phyloP scores from a whole-genome alignment of 805 yeast species.

The Grigorovia transvaalensis region DNA sequence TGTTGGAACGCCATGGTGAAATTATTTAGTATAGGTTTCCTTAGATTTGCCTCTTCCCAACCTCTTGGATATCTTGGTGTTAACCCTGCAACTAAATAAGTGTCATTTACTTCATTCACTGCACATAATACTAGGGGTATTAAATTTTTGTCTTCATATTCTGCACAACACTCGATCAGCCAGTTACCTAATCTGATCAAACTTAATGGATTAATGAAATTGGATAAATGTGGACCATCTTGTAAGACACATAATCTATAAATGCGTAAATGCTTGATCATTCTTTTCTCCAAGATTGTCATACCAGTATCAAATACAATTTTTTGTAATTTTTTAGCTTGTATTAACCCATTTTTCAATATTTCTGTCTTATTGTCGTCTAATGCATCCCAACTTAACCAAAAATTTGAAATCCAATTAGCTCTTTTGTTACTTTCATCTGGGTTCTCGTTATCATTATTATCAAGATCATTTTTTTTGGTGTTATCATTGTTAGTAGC shows the following conservation, averaged over 20 bases:
- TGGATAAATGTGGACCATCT: conserved; percentile 73
- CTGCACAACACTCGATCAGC: conserved; percentile 84
- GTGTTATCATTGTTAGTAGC: conserved; percentile 15
- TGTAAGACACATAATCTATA: conserved; percentile 80
- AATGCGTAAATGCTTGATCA: conserved; percentile 66
- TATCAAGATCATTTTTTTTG: conserved; percentile 20
- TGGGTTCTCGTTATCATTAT: conserved; percentile 23
- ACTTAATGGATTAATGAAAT: conserved; percentile 80
- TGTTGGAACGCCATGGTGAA: conserved; percentile 89
- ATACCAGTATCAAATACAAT: conserved; percentile 80
- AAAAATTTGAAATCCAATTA: conserved; percentile 65
- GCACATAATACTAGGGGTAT: conserved; percentile 83
- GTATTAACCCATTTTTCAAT: conserved; percentile 48
- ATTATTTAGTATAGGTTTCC: conserved; percentile 52
- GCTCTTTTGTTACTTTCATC: conserved; percentile 34
- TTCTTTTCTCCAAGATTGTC: conserved; percentile 74
- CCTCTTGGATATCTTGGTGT: conserved; percentile 69
- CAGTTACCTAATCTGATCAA: conserved; percentile 78
- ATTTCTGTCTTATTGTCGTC: conserved; percentile 33
- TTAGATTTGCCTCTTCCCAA: conserved; percentile 25
- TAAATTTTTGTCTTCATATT: conserved; percentile 50
- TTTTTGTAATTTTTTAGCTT: conserved; percentile 76
- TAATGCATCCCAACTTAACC: conserved; percentile 59
- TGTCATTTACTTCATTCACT: conserved; percentile 58
- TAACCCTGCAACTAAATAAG: conserved; percentile 80